Base-by-base conservation (phyloP, 441 rosid species). In the Adansonia madagascariensis region DNA sequence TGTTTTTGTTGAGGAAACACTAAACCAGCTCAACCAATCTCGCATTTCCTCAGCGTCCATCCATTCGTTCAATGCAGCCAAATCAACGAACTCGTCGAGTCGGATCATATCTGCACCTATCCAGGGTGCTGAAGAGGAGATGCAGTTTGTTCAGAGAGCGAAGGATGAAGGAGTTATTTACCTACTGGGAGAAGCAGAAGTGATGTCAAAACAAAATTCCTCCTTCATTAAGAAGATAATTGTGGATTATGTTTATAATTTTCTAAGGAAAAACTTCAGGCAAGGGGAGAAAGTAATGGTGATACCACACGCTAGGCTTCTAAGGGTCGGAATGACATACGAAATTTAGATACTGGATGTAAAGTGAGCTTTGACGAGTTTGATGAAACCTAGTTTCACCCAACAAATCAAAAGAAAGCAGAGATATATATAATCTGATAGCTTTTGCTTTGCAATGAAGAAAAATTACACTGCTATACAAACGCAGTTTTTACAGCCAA, bases 311-410 rank as follows among this genome's bases (percentile, higher is more conserved):
- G 64, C 85, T 4, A 87, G 84, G 80, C 91, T 91, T 64, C 91
- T 94, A 24, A 88, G 88, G 82, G 94, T 94, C 50, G 97, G 95
- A 44, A 94, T 94, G 98, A 86, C 92, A 9, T 90, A 91, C 60
- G 96, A 91, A 83, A 88, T 91, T 55, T 92, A 90, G 49, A 52
- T 0, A n/a, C 46, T 31, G 3, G 3, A 6, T 46, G 55, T 8
- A 18, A 56, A 0, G 61, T 18, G 10, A 56, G 61, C 4, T 2
- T 56, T 18, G 4, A 56, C 3, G 61, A 56, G 4, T 56, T 17
- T 6, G 10, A 3, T 56, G 24, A 56, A 18, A 56, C 27, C 27
- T 56, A 56, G 18, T 56, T 18, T 56, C 11, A 7, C 11, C 27
- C 0, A 56, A 56, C 61, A 17, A 55, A 17, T 5, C 11, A 18